These are phyloP conservation scores for Neurospora sp. DNA, from an alignment of 495 filamentous ascomycete species.

Conservation along the genomic window DNA sequence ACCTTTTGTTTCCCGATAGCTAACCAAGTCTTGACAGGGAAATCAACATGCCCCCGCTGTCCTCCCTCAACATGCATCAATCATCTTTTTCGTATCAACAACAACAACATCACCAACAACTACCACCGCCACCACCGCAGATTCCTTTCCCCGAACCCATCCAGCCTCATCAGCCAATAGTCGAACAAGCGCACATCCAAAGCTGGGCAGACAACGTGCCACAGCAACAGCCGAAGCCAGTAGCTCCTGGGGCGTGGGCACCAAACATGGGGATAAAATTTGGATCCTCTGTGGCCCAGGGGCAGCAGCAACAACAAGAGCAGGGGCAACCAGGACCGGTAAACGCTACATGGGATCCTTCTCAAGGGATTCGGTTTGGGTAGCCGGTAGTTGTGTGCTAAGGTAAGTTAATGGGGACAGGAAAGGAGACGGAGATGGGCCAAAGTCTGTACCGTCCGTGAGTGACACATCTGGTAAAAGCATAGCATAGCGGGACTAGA, in stretches of 20 bases:
- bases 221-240: slow-evolving; percentile 42
- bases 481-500: background rate
- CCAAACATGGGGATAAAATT: slow-evolving; percentile 76
- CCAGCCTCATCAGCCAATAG: slow-evolving; percentile 17
- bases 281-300: slow-evolving; percentile 9
- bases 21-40: slow-evolving; percentile 23
- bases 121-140: slow-evolving; percentile 2
- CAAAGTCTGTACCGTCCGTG: slow-evolving; percentile 23
- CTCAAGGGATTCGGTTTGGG: slow-evolving; percentile 53
- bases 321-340: background rate
- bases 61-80: slow-evolving; percentile 28
- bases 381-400: slow-evolving; percentile 5
- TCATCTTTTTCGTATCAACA: background rate
- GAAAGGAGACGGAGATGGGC: background rate
- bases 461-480: background rate
- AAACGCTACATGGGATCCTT: slow-evolving; percentile 50
- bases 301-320: slow-evolving; percentile 2
- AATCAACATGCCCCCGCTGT: slow-evolving; percentile 40
- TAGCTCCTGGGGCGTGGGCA: slow-evolving; percentile 56
- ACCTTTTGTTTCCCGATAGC: background rate
- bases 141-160: slow-evolving; percentile 10
- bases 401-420: background rate
- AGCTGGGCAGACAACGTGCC: slow-evolving; percentile 40
- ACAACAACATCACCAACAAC: background rate
- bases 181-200: slow-evolving; percentile 37